Evolutionary conservation across 352 stramenopile genomes (phyloP).

Genomic region (Globisporangium barbulae): DNA sequence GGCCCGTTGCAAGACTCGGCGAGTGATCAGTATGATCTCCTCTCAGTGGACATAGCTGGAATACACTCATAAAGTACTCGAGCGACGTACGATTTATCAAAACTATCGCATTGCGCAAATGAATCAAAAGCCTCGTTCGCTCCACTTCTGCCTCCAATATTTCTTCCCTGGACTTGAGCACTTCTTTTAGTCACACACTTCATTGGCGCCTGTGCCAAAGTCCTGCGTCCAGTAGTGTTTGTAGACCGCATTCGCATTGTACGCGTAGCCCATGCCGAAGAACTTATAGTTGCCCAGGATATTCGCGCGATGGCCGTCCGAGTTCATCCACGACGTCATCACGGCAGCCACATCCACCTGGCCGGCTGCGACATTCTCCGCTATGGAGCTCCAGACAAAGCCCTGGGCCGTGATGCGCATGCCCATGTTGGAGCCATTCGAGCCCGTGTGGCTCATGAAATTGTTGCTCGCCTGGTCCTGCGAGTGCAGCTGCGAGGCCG

Average conservation of each 20-base stretch:
- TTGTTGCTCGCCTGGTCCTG: constrained; percentile 25
- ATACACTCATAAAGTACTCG: too few relatives aligned
- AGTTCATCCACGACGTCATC: constrained; percentile 19
- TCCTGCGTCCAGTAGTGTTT: constrained; percentile 60
- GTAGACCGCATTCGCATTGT: constrained; percentile 30
- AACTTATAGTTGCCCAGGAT: constrained; percentile 27
- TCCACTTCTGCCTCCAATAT: too few relatives aligned
- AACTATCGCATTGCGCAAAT: too few relatives aligned
- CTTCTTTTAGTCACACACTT: background rate
- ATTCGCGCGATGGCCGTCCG: background rate
- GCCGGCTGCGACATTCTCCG: constrained; percentile 23
- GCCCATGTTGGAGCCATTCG: constrained; percentile 17
- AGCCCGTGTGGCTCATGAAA: constrained; percentile 30
- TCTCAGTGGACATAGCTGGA: too few relatives aligned
- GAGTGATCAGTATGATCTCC: too few relatives aligned
- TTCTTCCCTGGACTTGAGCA: background rate
- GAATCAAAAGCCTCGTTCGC: too few relatives aligned
- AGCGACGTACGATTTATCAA: too few relatives aligned
- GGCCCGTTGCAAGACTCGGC: too few relatives aligned
- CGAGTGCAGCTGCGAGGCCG: constrained; percentile 25
- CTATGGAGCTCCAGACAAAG: constrained; percentile 21
- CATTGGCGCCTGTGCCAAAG: constrained; percentile 24
- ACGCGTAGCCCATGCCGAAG: constrained; percentile 43
- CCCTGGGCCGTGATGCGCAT: constrained; percentile 21
- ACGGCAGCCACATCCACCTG: constrained; percentile 18